Evolutionary conservation across 371 early-diverging fungal genomes (phyloP), one percentile per base, ranked within the genome.

Genomic region (Haplosporangium sp.): DNA sequence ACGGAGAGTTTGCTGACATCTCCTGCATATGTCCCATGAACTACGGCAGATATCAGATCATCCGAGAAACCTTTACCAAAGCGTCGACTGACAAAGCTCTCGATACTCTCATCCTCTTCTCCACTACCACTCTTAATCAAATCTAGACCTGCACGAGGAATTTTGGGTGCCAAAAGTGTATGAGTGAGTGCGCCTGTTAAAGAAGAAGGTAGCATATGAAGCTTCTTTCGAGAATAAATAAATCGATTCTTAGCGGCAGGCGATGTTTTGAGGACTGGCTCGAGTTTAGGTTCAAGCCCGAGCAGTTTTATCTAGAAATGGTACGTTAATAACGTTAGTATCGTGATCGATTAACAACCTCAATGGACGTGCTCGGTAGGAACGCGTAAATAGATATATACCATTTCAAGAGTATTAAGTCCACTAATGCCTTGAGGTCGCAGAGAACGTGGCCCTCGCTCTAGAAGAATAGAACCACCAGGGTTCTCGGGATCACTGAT

Each of bases 11-110:
- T 76, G 52, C 86, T 89, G 2, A 88, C 85, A 78, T 98, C 95
- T 0, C 96, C 97, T 0, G 97, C 97, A 85, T 96, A 98, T 55
- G 98, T 95, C 0, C 98, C 98, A 72, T 96, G 97, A 42, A 96
- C 88, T 47, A 96, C 83, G 2, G 97, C 96, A 34, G 96, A 95
- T 35, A 96, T 89, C 65, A 98, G 63, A 56, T 86, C 86, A 65
- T 94, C 89, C 53, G 93, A 91, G 3, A 95, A 77, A 0, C 72
- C 74, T 17, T 70, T 65, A n/a, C 93, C 90, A 73, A 98, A 95
- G 6, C 97, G 86, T n/a, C 96, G 86, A 17, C 85, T 67, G 3
- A 94, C 84, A 81, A 97, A 94, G 37, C 73, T 75, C 81, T 91
- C 90, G 47, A 96, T 91, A n/a, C 89, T 87, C 77, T 94, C 94